These are phyloP conservation scores for Hypoxylon sp. DNA, from an alignment of 2,329 filamentous ascomycete genomes.

Conservation along the genomic window DNA sequence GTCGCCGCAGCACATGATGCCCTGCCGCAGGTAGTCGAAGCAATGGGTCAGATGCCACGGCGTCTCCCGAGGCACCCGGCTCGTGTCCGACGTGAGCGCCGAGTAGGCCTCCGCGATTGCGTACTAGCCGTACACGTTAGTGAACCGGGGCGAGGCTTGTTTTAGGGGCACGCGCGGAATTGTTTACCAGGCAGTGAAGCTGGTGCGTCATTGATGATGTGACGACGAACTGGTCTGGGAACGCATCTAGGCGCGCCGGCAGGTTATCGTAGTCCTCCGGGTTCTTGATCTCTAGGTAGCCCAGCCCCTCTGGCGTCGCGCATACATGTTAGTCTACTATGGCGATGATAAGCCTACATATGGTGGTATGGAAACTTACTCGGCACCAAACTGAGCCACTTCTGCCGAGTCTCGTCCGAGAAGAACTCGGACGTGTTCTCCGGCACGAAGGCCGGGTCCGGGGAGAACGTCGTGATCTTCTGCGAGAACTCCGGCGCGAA, in stretches of 20 bases:
- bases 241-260: conserved; percentile 52
- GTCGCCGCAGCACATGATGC: conserved; percentile 51
- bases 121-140: conserved; percentile 43
- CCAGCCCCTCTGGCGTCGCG: conserved; percentile 52
- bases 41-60: conserved; percentile 57
- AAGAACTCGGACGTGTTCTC: conserved; percentile 58
- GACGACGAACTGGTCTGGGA: conserved; percentile 54
- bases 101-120: conserved; percentile 56
- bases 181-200: conserved; percentile 57
- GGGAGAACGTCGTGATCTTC: conserved; percentile 55
- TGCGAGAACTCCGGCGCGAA: conserved; percentile 57
- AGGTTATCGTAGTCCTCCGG: conserved; percentile 54
- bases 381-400: conserved; percentile 57
- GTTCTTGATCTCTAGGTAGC: conserved; percentile 55
- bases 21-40: conserved; percentile 45
- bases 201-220: conserved; percentile 60
- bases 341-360: too few relatives aligned
- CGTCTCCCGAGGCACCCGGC: conserved; percentile 49
- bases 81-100: conserved; percentile 49
- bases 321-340: neutral
- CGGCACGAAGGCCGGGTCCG: conserved; percentile 55
- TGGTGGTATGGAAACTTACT: conserved; percentile 44
- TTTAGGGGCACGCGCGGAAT: neutral
- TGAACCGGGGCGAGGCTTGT: neutral
- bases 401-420: conserved; percentile 49